These are phyloP conservation scores for Scedosporium boydii DNA, from an alignment of 2,329 filamentous ascomycete genomes.

Conservation along the genomic window DNA sequence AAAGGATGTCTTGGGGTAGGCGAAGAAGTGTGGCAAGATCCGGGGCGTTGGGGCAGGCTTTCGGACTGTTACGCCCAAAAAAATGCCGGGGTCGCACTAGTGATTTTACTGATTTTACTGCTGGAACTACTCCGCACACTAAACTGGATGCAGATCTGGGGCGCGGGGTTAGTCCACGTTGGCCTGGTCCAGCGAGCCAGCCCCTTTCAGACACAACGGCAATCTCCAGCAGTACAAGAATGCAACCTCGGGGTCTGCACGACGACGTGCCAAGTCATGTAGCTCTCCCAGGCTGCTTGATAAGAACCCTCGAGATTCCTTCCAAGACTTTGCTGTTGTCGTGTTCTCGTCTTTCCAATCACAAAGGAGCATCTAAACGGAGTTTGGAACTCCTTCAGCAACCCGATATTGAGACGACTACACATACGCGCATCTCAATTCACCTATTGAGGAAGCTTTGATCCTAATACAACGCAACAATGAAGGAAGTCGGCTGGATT, in stretches of 20 bases:
- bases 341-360: too few species aligned
- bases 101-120: neutral
- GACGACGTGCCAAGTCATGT: neutral
- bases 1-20: neutral
- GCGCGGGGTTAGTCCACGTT: neutral
- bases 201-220: neutral
- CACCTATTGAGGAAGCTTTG: too few species aligned
- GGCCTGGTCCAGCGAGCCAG: neutral
- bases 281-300: neutral
- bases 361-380: neutral
- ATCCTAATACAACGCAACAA: constrained; percentile 4
- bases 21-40: neutral
- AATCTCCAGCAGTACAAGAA: neutral
- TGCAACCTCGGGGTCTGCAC: neutral
- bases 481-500: constrained; percentile 20
- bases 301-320: neutral
- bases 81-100: neutral
- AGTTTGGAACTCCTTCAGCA: neutral
- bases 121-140: constrained; percentile 5
- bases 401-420: neutral
- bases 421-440: neutral
- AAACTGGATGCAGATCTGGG: neutral
- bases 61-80: neutral
- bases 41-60: neutral
- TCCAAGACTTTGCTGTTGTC: too few species aligned